Evolutionary conservation across 495 filamentous ascomycete species (phyloP).

Genomic region (Neurospora hispaniola): DNA sequence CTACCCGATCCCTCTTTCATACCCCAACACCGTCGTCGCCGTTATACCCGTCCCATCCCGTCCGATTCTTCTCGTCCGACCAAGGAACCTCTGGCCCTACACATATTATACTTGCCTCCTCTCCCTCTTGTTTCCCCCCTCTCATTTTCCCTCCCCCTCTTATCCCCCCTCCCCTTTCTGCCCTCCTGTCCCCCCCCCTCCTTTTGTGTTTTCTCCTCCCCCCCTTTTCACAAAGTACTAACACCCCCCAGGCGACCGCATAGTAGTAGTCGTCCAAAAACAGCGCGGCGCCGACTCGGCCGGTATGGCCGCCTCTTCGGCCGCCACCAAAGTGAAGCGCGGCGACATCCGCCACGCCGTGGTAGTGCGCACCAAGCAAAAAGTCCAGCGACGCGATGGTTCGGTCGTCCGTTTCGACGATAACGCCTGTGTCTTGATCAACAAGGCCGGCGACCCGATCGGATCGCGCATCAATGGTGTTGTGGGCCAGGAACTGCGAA

Average conservation of each 20-base stretch:
- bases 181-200: no score
- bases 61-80: not conserved
- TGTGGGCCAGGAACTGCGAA: constrained; percentile 75
- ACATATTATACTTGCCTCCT: not conserved
- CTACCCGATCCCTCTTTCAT: not conserved
- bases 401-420: constrained; percentile 89
- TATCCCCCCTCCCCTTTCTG: no score
- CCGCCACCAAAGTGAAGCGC: constrained; percentile 85
- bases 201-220: not conserved
- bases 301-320: constrained; percentile 45
- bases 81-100: not conserved
- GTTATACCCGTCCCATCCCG: not conserved
- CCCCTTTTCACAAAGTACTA: not conserved
- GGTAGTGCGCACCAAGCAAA: constrained; percentile 82
- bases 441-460: constrained; percentile 92
- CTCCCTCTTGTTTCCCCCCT: not conserved
- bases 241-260: constrained; percentile 66
- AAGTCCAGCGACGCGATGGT: constrained; percentile 76
- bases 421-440: constrained; percentile 95
- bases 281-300: constrained; percentile 54
- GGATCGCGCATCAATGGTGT: constrained; percentile 86
- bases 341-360: constrained; percentile 96
- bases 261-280: constrained; percentile 96
- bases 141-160: no score
- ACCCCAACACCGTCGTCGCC: not conserved